phyloP scores from a whole-genome alignment of 495 filamentous ascomycete species.

The Hyaloscypha finlandica region DNA sequence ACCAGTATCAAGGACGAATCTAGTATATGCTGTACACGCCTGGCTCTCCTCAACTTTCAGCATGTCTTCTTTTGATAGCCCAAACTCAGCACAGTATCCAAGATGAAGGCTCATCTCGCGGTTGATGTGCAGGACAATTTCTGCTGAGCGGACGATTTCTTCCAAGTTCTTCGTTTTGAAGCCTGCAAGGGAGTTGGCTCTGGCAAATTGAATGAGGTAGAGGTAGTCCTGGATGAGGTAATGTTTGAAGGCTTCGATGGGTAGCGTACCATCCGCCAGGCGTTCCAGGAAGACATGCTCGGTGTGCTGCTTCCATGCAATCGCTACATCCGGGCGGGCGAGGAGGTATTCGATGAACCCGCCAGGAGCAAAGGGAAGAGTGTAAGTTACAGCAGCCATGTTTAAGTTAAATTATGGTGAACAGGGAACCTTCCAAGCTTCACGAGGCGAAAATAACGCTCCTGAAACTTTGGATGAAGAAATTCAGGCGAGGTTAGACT shows the following conservation, averaged over 20 bases:
- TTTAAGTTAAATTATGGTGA: background rate
- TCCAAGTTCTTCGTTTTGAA: background rate
- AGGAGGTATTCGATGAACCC: background rate
- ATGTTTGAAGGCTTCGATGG: background rate
- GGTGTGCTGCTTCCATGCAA: background rate
- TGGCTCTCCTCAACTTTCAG: background rate
- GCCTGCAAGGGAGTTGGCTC: background rate
- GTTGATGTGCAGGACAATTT: background rate
- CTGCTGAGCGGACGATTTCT: background rate
- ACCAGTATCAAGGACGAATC: background rate
- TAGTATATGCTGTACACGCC: background rate
- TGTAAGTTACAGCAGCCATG: background rate
- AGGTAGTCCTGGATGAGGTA: background rate
- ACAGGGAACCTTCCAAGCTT: too few species aligned
- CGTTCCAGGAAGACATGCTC: background rate
- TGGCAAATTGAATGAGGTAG: background rate
- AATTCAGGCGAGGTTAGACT: too few species aligned
- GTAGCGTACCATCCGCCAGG: background rate
- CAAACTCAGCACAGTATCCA: background rate
- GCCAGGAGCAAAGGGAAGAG: background rate
- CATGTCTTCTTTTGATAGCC: background rate
- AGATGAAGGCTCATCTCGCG: background rate
- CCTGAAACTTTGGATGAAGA: too few species aligned
- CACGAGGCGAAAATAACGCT: too few species aligned
- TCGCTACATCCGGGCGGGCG: background rate